A percentile compares a stretch with the other conserved stretches of the same genome.
Conservation (phyloP, 352 stramenopile species). For the Pythium apleroticum region DNA sequence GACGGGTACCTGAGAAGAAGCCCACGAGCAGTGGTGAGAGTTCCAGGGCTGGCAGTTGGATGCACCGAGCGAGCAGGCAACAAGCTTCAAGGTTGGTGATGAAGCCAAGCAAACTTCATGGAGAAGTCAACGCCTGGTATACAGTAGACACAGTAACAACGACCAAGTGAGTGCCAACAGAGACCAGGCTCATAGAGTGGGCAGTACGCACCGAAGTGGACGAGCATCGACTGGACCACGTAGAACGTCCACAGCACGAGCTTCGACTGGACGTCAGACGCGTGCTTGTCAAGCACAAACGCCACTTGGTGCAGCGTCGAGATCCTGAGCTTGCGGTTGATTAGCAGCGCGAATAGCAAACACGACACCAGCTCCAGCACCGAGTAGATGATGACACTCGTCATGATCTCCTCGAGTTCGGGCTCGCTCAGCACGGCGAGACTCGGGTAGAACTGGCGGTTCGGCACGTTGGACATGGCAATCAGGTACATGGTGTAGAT, state of each 20-base stretch:
- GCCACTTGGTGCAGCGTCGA: conserved; percentile 32
- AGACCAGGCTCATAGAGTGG: background rate
- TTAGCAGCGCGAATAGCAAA: background rate
- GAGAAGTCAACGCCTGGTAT: conserved; percentile 10
- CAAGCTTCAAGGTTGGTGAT: too few relatives aligned
- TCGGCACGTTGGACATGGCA: conserved; percentile 9
- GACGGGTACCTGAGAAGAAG: too few relatives aligned
- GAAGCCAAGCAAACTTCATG: conserved; percentile 11
- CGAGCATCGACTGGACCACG: conserved; percentile 32
- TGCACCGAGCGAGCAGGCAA: too few relatives aligned
- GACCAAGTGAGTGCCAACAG: background rate
- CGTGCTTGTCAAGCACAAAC: conserved; percentile 35
- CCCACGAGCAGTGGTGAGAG: too few relatives aligned
- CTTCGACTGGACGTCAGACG: conserved; percentile 30
- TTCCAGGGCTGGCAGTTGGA: too few relatives aligned
- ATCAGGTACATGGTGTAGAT: conserved; percentile 17
- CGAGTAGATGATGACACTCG: conserved; percentile 7
- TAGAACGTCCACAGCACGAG: conserved; percentile 37
- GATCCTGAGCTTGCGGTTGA: conserved; percentile 7
- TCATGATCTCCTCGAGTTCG: background rate
- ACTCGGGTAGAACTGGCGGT: conserved; percentile 12
- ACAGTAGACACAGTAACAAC: background rate
- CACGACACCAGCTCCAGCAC: conserved; percentile 16
- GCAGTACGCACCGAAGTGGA: conserved; percentile 22
- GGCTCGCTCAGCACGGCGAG: background rate